Evolutionary conservation across 2,329 filamentous ascomycete species (phyloP), one percentile per base, ranked within the genome.

Genomic region (Arthrobotrys sinensis): DNA sequence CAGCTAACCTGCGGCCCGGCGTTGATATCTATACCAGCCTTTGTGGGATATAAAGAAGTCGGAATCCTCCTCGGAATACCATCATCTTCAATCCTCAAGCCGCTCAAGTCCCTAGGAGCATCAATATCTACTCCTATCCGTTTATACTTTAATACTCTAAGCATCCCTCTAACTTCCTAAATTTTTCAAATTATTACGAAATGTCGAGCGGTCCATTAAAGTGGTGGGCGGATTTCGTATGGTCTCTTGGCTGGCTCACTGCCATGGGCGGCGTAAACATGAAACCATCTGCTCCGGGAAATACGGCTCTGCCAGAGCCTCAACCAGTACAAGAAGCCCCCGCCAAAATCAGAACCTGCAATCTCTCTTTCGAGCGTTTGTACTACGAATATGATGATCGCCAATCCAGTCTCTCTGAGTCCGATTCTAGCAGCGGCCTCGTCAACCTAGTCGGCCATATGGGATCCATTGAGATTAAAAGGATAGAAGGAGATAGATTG

Each of bases 301-400:
- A 12, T 24, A 8, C 21, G 28, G 36, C 10, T 32, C 1, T 24
- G 5, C 5, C 21, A n/a, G 34, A 14, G 5, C 19, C 36, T n/a
- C 32, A 21, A 6, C 28, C 50, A 19, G 50, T 36, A 19, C 50
- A 34, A 19, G 16, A 40, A 28, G 19, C 36, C 4, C 4, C 43
- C 4, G 0, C 19, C 6, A 7, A 10, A 10, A 14, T 16, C 11
- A 32, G 50, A 16, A 57, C 32, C 11, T 66, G 63, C 46, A 52
- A 43, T 2, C 32, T 66, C 6, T 36, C 19, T 14, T 66, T 66
- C 19, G 45, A 66, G n/a, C 63, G 63, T 24, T 10, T 66, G 8
- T 66, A 52, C 46, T 66, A 50, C 45, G 63, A 66, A 66, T 52
- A 66, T 19, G 45, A 66, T 11, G 28, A 21, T 19, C 43, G 63